A percentile compares a stretch with the other conserved stretches of the same genome.
Evolutionary conservation across 768 basidiomycete genomes (phyloP).

Genomic region (Exidia glandulosa): DNA sequence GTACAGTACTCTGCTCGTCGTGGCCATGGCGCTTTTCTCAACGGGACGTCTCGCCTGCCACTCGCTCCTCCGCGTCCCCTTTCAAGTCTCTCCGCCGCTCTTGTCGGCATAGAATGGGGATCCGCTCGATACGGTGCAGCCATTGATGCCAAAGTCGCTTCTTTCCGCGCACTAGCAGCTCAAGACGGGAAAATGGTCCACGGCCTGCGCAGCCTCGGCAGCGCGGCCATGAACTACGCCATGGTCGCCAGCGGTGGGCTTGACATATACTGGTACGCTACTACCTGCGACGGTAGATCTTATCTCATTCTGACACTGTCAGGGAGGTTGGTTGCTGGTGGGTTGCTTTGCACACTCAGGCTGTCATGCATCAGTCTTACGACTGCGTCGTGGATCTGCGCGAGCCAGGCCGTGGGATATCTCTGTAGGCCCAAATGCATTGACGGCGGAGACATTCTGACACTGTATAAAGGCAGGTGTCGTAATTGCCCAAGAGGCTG

Average conservation of each 20-base stretch:
- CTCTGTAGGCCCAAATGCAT: conserved; percentile 33
- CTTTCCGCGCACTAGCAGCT: conserved; percentile 66
- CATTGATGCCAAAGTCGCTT: conserved; percentile 47
- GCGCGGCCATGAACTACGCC: conserved; percentile 71
- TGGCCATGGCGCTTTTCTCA: conserved; percentile 77
- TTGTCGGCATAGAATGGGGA: conserved; percentile 81
- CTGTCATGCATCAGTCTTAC: not conserved
- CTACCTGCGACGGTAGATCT: conserved; percentile 2
- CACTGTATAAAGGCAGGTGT: conserved; percentile 54
- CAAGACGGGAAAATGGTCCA: conserved; percentile 75
- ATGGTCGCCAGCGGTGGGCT: conserved; percentile 82
- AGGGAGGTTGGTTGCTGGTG: conserved; percentile 77
- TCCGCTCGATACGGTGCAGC: conserved; percentile 51
- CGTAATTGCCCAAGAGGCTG: conserved; percentile 85
- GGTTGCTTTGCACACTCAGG: conserved; percentile 19
- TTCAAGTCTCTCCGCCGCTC: conserved; percentile 55
- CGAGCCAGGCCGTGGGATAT: conserved; percentile 78
- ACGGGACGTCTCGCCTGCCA: conserved; percentile 45
- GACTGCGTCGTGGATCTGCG: not conserved
- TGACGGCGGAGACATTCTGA: not conserved
- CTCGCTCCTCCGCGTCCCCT: conserved; percentile 48
- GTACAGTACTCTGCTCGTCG: conserved; percentile 18
- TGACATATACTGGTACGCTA: conserved; percentile 73
- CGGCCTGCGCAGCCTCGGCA: conserved; percentile 71
- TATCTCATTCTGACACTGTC: conserved; percentile 3